Conservation (phyloP, 2,329 filamentous ascomycete genomes). For the Trichoderma koningiopsis region DNA sequence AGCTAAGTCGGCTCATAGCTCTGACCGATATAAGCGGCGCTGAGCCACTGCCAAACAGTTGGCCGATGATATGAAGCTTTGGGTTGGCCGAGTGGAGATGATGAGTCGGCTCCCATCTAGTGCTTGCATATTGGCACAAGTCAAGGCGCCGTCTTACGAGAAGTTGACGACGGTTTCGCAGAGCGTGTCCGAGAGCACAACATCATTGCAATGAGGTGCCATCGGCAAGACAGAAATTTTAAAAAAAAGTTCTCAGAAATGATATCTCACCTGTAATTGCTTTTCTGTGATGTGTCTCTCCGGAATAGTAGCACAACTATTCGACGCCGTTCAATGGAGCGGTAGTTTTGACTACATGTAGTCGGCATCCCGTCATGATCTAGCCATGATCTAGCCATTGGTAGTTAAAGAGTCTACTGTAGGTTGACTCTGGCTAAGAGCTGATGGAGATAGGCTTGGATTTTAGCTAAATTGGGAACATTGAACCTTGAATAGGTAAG, state of each 20-base stretch:
- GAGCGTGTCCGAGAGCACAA: not conserved
- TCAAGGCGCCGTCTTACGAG: not conserved
- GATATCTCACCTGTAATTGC: not conserved
- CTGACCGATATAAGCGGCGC: not conserved
- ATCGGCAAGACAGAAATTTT: not conserved
- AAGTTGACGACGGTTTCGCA: not conserved
- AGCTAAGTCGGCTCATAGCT: not conserved
- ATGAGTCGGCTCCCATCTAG: not conserved
- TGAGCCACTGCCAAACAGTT: not conserved
- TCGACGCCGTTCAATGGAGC: too few species aligned
- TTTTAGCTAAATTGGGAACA: not conserved
- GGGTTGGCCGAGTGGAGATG: not conserved
- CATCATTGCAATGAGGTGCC: not conserved
- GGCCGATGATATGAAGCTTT: not conserved
- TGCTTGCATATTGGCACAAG: not conserved
- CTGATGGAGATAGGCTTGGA: not conserved
- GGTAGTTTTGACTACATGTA: too few species aligned
- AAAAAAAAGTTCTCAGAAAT: too few species aligned
- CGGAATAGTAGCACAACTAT: not conserved
- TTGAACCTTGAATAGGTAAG: not conserved
- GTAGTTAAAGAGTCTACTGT: too few species aligned
- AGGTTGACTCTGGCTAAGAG: not conserved
- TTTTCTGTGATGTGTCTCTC: not conserved
- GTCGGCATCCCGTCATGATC: too few species aligned
- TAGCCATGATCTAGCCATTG: not conserved